Conservation (phyloP, 2,329 filamentous ascomycete species). For the Trichoderma gracile region DNA sequence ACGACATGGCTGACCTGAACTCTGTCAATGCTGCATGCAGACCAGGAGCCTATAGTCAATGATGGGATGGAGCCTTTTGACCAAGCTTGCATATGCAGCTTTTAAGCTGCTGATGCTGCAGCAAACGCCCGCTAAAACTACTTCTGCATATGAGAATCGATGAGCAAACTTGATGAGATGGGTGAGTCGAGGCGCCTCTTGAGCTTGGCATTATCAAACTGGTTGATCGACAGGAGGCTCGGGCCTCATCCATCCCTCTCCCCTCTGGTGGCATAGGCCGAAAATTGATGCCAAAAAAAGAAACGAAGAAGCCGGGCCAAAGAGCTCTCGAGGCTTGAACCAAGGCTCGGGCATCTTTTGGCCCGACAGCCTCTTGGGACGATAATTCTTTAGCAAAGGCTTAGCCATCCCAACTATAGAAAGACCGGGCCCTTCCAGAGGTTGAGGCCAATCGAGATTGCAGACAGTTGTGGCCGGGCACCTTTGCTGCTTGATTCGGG, state of each 20-base stretch:
- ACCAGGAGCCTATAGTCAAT: not conserved
- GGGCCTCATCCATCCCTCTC: not conserved
- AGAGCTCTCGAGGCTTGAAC: not conserved
- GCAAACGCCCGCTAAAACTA: not conserved
- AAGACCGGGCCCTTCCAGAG: not conserved
- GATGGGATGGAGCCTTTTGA: not conserved
- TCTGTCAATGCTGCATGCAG: not conserved
- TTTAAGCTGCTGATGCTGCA: not conserved
- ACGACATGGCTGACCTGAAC: not conserved
- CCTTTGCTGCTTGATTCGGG: not conserved
- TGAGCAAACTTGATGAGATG: not conserved
- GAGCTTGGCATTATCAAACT: conserved; percentile 21
- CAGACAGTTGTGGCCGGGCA: not conserved
- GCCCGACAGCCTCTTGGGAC: not conserved
- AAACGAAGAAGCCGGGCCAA: not conserved
- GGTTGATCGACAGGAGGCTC: conserved; percentile 20
- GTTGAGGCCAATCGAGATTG: conserved; percentile 16
- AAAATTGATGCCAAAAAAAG: conserved; percentile 5
- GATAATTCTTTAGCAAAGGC: not conserved
- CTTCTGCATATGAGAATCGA: not conserved
- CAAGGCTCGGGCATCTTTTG: not conserved
- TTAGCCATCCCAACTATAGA: conserved; percentile 19
- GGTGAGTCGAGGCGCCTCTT: not conserved
- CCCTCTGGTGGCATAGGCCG: not conserved
- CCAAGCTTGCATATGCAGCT: not conserved